Percentiles rank a stretch among this genome's conserved stretches.
Evolutionary conservation across 768 basidiomycete genomes (phyloP).

Genomic region (Agaricus blazei): DNA sequence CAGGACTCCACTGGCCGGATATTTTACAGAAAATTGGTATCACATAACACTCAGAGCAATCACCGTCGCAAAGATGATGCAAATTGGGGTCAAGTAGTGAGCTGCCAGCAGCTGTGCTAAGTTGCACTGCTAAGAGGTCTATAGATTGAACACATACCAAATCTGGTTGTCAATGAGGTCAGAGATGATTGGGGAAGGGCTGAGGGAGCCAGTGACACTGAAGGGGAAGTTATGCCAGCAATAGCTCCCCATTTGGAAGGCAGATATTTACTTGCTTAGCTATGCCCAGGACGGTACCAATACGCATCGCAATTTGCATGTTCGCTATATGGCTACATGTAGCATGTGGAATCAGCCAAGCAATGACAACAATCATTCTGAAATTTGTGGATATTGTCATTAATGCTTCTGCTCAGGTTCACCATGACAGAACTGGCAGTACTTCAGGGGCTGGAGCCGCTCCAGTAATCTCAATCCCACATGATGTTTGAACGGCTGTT

Average conservation of each 20-base stretch:
- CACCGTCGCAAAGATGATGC: background rate
- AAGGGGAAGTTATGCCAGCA: too few species aligned
- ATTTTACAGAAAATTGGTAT: background rate
- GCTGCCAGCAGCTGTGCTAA: too few species aligned
- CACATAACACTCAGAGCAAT: background rate
- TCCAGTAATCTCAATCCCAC: constrained; percentile 3
- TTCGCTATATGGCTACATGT: constrained; percentile 12
- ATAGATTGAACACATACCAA: too few species aligned
- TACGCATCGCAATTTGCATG: background rate
- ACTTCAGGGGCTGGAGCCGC: background rate
- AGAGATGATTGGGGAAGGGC: too few species aligned
- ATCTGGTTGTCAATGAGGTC: too few species aligned
- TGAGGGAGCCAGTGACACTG: too few species aligned
- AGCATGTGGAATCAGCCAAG: constrained; percentile 15
- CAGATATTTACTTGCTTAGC: background rate
- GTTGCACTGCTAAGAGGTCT: too few species aligned
- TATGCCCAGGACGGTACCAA: background rate
- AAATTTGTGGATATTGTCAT: constrained; percentile 3
- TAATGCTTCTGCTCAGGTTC: background rate
- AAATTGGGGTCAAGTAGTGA: background rate
- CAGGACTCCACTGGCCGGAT: background rate
- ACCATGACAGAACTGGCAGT: background rate
- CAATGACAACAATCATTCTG: constrained; percentile 9
- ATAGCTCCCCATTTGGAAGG: too few species aligned
- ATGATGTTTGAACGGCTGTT: constrained; percentile 13